Base-by-base conservation (phyloP, 345 rosid genomes). In the Camelina laxa region DNA sequence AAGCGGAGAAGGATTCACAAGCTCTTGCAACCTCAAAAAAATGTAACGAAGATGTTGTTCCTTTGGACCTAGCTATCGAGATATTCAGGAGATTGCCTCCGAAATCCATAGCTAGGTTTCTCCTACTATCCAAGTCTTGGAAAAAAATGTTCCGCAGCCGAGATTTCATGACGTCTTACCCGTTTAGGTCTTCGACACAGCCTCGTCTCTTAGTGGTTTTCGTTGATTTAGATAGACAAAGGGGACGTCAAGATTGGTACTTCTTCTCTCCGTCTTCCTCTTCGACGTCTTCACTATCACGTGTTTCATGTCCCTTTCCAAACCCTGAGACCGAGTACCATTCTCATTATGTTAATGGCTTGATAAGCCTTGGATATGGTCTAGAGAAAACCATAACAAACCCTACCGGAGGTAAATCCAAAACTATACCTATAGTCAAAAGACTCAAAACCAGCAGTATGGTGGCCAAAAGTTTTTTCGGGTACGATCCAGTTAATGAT, bases 91-190 rank as follows among this genome's bases (percentile, higher is more conserved):
- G 71, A 9, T 14, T 50, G 21, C 71, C 60, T 14, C 1, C 1
- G 30, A 48, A 31, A 65, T 33, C 30, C 2, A 4, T 54, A 21
- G 60, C 72, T 21, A 67, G 60, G 50, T 53, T 21, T 38, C 49
- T 67, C 10, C 41, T 9, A 36, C 7, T 67, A 53, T 67, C 60
- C 15, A 53, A 67, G 72, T 3, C 4, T 38, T 67, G 72, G 61
- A n/a, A 3, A 15, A 67, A 0, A 4, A n/a, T 38, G 24, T 6
- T 67, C 16, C 20, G 36, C 50, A 15, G 36, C 22, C 5, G 8
- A 53, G 1, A 21, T 15, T 67, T 67, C 36, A 38, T 67, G 36
- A 67, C 6, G 21, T 50, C 59, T 4, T 50, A 13, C 20, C 59
- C 35, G 7, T 9, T 21, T 19, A 22, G 8, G 13, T 51, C 71